Conservation (phyloP, 257 asterid genomes). For the Linaria vulgaris region DNA sequence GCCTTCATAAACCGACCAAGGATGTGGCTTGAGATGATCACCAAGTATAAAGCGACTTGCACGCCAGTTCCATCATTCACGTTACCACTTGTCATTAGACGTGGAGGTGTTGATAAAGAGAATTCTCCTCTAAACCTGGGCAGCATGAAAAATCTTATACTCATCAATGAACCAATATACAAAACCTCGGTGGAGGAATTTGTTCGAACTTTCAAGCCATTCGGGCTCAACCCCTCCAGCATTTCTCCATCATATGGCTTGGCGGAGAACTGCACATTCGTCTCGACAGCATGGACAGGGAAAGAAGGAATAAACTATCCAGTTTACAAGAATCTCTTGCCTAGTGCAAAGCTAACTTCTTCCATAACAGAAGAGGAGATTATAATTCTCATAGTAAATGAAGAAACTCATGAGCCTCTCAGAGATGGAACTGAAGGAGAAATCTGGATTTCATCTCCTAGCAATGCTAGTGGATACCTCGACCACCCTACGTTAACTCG, state of each 20-base stretch:
- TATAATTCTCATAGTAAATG: constrained; percentile 56
- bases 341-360: constrained; percentile 59
- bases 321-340: constrained; percentile 46
- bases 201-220: constrained; percentile 33
- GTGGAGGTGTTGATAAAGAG: constrained; percentile 42
- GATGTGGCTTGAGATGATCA: constrained; percentile 71
- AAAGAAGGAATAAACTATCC: constrained; percentile 31
- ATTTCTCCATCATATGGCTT: constrained; percentile 81
- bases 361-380: constrained; percentile 43
- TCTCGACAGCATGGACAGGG: constrained; percentile 74
- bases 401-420: constrained; percentile 50
- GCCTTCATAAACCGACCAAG: constrained; percentile 66
- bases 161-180: constrained; percentile 76
- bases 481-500: constrained; percentile 61
- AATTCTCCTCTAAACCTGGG: constrained; percentile 30
- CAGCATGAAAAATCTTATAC: constrained; percentile 57
- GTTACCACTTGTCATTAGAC: constrained; percentile 59
- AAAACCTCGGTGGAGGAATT: constrained; percentile 44
- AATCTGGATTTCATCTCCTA: constrained; percentile 81
- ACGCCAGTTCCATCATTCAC: constrained; percentile 81
- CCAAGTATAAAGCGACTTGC: constrained; percentile 56
- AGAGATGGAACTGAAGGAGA: constrained; percentile 81
- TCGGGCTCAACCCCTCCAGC: constrained; percentile 46
- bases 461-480: constrained; percentile 73
- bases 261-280: constrained; percentile 79